Evolutionary conservation across 176 grass and related monocot genomes (phyloP), one percentile per base, ranked within the genome.

Genomic region (Aegilops tauschii): DNA sequence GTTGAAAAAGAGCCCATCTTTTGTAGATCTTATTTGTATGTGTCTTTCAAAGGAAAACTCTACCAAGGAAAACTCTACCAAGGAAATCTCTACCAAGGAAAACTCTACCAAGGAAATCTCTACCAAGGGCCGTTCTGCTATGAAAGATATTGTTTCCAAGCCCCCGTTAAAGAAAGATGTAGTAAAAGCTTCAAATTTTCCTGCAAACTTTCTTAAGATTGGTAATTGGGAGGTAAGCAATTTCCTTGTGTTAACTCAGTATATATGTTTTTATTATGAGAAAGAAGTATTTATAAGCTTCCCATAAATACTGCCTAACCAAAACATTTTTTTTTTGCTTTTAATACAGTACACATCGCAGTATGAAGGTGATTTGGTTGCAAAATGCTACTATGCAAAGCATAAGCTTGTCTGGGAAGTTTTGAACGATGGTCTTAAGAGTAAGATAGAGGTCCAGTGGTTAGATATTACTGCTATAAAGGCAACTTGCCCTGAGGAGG

Each of bases 391-490:
- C 30, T 98, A 90, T 85, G 95, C 93, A 84, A 98, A 93, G 73
- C 87, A 87, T 47, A 93, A 95, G 39, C 85, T 95, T 88, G 93
- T 98, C 21, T 98, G 91, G 91, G 93, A 98, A 90, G 77, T 95
- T 58, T 71, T 98, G 18, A 83, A 98, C 44, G 85, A 37, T 25
- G 87, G 89, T 65, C 86, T 92, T 12, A 98, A 95, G 87, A 95
- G 83, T 80, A 95, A 98, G 89, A 98, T 95, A 82, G 95, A 98
- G 82, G 85, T 95, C n/a, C 83, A 93, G 44, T 98, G 93, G 93
- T 82, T 91, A 83, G 80, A 95, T 72, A 93, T 97, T 86, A 83
- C 61, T 86, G 82, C 78, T 71, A 47, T 97, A 56, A 95, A 91
- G 80, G 87, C 87, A 81, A 88, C 61, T 59, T 95, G 56, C 85